Conservation (phyloP, 495 filamentous ascomycete genomes). For the Trichoderma parareesei region DNA sequence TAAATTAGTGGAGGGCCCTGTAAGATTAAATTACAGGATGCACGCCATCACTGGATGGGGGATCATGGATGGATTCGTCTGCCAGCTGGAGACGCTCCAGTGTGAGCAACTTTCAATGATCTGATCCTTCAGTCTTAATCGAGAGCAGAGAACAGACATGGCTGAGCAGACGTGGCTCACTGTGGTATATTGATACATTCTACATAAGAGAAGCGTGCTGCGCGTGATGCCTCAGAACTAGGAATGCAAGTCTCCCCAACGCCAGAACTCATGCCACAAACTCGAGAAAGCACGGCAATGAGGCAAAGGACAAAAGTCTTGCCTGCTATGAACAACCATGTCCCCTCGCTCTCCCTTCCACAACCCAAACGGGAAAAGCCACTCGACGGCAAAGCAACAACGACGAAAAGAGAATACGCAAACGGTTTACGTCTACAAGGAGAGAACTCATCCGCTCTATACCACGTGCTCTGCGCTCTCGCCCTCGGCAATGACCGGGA, state of each 20-base stretch:
- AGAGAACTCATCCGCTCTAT: slow-evolving; percentile 27
- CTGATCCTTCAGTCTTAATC: too few relatives aligned
- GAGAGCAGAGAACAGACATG: neutral
- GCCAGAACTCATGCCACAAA: slow-evolving; percentile 1
- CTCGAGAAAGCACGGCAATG: neutral
- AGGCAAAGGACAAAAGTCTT: neutral
- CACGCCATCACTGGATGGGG: too few relatives aligned
- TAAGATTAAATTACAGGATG: neutral
- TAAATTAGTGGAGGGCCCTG: neutral
- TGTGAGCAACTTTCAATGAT: too few relatives aligned
- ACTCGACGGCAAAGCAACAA: neutral
- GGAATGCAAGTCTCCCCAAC: neutral
- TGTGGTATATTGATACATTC: neutral
- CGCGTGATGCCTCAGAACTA: neutral
- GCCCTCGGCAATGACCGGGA: slow-evolving; percentile 82
- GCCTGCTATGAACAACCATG: neutral
- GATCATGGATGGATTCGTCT: too few relatives aligned
- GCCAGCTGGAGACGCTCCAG: too few relatives aligned
- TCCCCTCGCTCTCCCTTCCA: neutral
- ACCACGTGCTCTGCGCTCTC: slow-evolving; percentile 80
- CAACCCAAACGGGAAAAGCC: neutral
- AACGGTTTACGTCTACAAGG: neutral
- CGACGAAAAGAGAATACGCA: slow-evolving; percentile 1
- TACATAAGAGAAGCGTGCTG: slow-evolving; percentile 8
- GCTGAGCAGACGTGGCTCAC: neutral